Evolutionary conservation across 1,139 yeast genomes (phyloP).

Genomic region (Yamadazyma triangularis): DNA sequence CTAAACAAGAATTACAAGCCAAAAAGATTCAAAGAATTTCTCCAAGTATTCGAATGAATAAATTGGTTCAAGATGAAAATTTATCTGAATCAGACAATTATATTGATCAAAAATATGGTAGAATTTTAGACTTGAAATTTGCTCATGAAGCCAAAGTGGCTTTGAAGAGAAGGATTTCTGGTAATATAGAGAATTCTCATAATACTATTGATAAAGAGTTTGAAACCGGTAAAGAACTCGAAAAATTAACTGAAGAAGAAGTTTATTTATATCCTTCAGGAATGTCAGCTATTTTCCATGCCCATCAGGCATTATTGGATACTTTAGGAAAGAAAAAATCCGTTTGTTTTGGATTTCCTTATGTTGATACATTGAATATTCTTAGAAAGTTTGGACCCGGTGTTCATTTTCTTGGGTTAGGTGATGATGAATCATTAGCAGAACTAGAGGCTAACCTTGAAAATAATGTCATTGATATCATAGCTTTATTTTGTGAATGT

Average conservation of each 20-base stretch:
- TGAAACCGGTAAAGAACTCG: constrained; percentile 22
- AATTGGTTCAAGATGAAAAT: constrained; percentile 23
- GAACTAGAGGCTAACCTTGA: constrained; percentile 59
- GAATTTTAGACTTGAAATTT: constrained; percentile 75
- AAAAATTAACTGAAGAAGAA: constrained; percentile 47
- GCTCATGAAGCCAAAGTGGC: constrained; percentile 74
- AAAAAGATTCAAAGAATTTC: constrained; percentile 32
- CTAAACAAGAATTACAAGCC: constrained; percentile 37
- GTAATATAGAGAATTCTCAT: constrained; percentile 46
- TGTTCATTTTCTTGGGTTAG: constrained; percentile 76
- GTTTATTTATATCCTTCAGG: constrained; percentile 87
- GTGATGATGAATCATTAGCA: constrained; percentile 69
- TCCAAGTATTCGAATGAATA: constrained; percentile 13
- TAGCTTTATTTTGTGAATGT: constrained; percentile 81
- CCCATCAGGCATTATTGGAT: constrained; percentile 64
- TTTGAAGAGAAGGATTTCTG: constrained; percentile 70
- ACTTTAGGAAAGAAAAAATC: constrained; percentile 48
- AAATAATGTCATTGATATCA: constrained; percentile 58
- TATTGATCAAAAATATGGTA: constrained; percentile 86
- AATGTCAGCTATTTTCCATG: constrained; percentile 85
- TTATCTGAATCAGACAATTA: constrained; percentile 64
- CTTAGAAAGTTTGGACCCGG: constrained; percentile 88
- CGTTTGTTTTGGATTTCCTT: constrained; percentile 93
- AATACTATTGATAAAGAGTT: constrained; percentile 26
- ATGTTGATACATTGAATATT: constrained; percentile 85